These are phyloP conservation scores for Rosa persica DNA, from an alignment of 306 rosid species.

Conservation along the genomic window DNA sequence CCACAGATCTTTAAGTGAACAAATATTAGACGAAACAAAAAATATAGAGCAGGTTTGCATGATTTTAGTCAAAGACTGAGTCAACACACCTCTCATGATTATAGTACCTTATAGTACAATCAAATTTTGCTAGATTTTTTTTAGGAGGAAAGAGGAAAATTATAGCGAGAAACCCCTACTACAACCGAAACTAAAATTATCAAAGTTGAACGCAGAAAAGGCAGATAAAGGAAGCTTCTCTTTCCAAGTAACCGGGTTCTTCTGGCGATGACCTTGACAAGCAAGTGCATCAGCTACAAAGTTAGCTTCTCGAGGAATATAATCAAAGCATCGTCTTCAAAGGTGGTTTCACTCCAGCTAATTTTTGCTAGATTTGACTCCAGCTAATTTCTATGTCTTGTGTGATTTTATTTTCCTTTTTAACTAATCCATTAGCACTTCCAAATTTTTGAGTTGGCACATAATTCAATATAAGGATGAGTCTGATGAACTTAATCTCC, in stretches of 20 bases:
- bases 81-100: background rate
- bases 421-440: background rate
- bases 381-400: background rate
- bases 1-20: background rate
- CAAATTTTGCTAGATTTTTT: background rate
- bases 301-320: too few species aligned
- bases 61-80: background rate
- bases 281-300: too few species aligned
- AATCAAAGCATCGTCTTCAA: too few species aligned
- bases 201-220: too few species aligned
- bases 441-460: background rate
- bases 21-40: background rate
- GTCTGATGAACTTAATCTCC: background rate
- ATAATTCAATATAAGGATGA: background rate
- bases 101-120: background rate
- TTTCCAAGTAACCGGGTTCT: too few species aligned
- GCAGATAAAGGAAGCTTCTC: too few species aligned
- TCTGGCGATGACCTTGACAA: too few species aligned
- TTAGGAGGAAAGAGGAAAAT: too few species aligned
- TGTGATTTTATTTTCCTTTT: background rate
- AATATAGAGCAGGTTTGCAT: background rate
- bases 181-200: too few species aligned
- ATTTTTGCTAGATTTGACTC: background rate
- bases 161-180: too few species aligned
- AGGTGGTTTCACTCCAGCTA: background rate